Conservation (phyloP, 2,329 filamentous ascomycete genomes). For the Exophiala alcalophila region DNA sequence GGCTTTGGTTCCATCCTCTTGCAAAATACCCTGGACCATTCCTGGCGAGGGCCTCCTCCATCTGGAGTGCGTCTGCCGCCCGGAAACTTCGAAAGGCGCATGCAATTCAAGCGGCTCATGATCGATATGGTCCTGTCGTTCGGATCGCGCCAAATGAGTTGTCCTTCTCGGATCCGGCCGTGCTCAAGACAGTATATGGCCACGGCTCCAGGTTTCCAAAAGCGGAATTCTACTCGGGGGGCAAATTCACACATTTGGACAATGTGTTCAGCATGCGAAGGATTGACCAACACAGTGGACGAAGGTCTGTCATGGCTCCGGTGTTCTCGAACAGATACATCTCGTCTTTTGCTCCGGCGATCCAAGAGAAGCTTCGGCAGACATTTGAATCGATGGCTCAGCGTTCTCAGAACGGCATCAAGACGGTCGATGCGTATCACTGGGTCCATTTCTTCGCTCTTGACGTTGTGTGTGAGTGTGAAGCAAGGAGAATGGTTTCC, state of each 20-base stretch:
- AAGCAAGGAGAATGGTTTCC: too few species aligned
- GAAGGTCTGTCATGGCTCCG: slow-evolving; percentile 3
- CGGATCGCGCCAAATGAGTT: slow-evolving; percentile 19
- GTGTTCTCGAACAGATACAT: background rate
- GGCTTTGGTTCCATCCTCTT: slow-evolving; percentile 17
- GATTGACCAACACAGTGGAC: slow-evolving; percentile 2
- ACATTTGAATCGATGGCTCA: background rate
- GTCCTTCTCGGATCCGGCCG: slow-evolving; percentile 53
- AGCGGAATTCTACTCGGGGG: slow-evolving; percentile 6
- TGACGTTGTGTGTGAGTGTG: background rate
- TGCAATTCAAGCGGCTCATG: slow-evolving; percentile 6
- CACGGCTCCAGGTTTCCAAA: slow-evolving; percentile 21
- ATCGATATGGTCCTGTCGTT: slow-evolving; percentile 14
- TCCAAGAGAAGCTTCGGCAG: background rate
- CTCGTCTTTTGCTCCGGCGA: too few species aligned
- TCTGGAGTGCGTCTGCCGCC: slow-evolving; percentile 7
- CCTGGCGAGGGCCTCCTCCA: slow-evolving; percentile 3
- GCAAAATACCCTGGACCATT: slow-evolving; percentile 9
- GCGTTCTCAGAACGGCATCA: background rate
- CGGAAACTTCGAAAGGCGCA: background rate
- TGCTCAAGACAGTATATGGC: slow-evolving; percentile 57
- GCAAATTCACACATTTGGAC: slow-evolving; percentile 6
- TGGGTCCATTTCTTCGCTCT: slow-evolving; percentile 3
- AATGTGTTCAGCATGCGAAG: slow-evolving; percentile 10
- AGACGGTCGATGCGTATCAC: slow-evolving; percentile 1